Conservation (phyloP, 495 filamentous ascomycete genomes). For the Annulohypoxylon nitens region DNA sequence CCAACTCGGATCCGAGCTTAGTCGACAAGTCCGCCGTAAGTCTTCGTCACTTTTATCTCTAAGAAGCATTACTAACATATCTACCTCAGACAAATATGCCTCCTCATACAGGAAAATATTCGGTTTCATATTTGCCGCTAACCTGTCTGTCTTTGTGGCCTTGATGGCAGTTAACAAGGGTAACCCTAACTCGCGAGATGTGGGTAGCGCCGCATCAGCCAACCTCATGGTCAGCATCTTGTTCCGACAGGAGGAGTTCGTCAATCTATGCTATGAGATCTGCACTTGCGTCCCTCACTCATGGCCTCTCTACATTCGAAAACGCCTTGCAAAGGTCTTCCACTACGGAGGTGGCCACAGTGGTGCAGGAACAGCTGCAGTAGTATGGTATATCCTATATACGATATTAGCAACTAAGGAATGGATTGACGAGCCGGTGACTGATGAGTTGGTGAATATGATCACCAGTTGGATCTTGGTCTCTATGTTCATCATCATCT, state of each 20-base stretch:
- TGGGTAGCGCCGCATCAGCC: constrained; percentile 59
- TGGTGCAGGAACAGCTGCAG: constrained; percentile 75
- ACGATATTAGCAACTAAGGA: constrained; percentile 63
- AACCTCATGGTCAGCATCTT: constrained; percentile 65
- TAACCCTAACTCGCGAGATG: constrained; percentile 47
- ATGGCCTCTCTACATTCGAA: constrained; percentile 73
- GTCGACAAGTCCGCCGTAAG: constrained; percentile 49
- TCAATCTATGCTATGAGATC: constrained; percentile 77
- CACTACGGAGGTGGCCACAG: constrained; percentile 83
- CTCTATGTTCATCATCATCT: constrained; percentile 56
- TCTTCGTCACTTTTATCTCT: background rate
- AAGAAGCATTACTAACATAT: constrained; percentile 29
- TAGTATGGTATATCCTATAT: constrained; percentile 74
- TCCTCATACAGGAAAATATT: constrained; percentile 52
- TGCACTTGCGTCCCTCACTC: constrained; percentile 68
- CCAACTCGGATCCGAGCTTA: constrained; percentile 45
- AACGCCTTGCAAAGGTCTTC: constrained; percentile 78
- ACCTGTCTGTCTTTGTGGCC: constrained; percentile 45
- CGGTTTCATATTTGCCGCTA: constrained; percentile 46
- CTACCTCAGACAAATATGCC: constrained; percentile 48
- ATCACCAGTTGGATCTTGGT: constrained; percentile 60
- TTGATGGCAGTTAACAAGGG: constrained; percentile 39
- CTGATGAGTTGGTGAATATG: constrained; percentile 51
- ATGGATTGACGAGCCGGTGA: constrained; percentile 52
- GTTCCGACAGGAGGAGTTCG: constrained; percentile 79